These are phyloP conservation scores for Cyberlindnera maritima DNA, from an alignment of 805 yeast genomes.

Conservation along the genomic window DNA sequence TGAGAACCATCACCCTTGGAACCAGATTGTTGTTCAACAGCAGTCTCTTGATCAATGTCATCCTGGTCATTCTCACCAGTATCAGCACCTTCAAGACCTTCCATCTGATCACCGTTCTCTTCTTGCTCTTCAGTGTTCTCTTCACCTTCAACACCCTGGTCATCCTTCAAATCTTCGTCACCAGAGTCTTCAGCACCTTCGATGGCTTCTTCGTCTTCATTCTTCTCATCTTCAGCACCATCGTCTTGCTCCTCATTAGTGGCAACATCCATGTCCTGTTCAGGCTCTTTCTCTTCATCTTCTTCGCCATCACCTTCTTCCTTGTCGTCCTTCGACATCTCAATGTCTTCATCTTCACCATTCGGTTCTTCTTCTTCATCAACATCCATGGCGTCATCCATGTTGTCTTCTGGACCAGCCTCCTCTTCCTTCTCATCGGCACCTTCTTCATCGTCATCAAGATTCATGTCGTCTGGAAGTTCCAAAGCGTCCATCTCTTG, in stretches of 20 bases:
- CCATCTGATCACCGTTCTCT: constrained; percentile 42
- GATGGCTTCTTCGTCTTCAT: constrained; percentile 31
- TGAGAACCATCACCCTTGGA: constrained; percentile 64
- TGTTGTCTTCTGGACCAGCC: constrained; percentile 33
- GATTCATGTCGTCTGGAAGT: constrained; percentile 86
- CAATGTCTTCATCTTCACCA: constrained; percentile 32
- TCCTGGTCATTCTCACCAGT: constrained; percentile 40
- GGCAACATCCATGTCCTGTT: constrained; percentile 27
- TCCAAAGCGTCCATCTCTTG: constrained; percentile 87
- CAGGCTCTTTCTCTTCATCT: constrained; percentile 30
- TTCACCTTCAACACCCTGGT: constrained; percentile 31
- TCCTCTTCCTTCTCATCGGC: constrained; percentile 44
- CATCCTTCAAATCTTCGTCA: constrained; percentile 31
- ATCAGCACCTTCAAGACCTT: constrained; percentile 55
- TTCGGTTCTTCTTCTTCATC: constrained; percentile 41
- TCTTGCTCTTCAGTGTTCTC: constrained; percentile 39
- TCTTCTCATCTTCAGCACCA: constrained; percentile 30
- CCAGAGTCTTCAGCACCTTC: constrained; percentile 34
- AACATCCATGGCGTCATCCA: constrained; percentile 44
- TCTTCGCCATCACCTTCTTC: constrained; percentile 27
- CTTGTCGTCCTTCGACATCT: constrained; percentile 34
- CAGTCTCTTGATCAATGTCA: constrained; percentile 52
- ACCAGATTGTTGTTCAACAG: constrained; percentile 58
- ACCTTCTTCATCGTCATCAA: constrained; percentile 76
- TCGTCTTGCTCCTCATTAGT: constrained; percentile 34